Evolutionary conservation across 1,284 basidiomycete species (phyloP).

Genomic region (Fomes fomentarius): DNA sequence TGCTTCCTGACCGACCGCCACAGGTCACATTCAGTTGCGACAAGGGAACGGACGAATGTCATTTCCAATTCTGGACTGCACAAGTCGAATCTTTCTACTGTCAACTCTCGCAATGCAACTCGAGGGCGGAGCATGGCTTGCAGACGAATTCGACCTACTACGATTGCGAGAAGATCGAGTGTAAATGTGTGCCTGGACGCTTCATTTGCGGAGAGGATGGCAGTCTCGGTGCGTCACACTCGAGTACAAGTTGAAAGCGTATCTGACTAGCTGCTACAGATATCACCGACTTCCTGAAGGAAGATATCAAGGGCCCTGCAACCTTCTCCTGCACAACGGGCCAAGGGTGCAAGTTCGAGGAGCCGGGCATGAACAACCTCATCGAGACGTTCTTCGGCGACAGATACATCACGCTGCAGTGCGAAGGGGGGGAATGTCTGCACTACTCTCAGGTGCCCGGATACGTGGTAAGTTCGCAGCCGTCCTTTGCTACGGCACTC

Average conservation of each 20-base stretch:
- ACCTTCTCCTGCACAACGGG: conserved; percentile 83
- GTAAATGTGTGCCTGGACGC: conserved; percentile 88
- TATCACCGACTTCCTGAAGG: conserved; percentile 90
- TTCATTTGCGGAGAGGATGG: conserved; percentile 97
- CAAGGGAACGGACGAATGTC: conserved; percentile 61
- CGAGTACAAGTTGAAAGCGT: background rate
- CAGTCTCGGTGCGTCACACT: conserved; percentile 75
- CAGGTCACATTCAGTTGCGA: conserved; percentile 96
- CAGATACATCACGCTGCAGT: conserved; percentile 84
- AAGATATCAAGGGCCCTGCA: conserved; percentile 92
- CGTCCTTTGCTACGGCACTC: background rate
- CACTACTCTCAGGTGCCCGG: conserved; percentile 95
- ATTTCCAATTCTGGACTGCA: conserved; percentile 98
- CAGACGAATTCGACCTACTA: conserved; percentile 79
- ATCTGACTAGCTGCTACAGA: conserved; percentile 54
- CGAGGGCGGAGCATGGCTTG: conserved; percentile 54
- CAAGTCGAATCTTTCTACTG: conserved; percentile 96
- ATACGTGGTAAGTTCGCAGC: conserved; percentile 60
- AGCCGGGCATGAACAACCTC: conserved; percentile 94
- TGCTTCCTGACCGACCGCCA: conserved; percentile 86
- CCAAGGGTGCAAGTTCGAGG: conserved; percentile 85
- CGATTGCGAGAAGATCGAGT: conserved; percentile 82
- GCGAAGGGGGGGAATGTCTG: conserved; percentile 91
- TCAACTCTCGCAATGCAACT: conserved; percentile 70
- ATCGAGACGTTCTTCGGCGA: conserved; percentile 96